Conservation (phyloP, 73 alveolate genomes). For the Strombidium stylifer region DNA sequence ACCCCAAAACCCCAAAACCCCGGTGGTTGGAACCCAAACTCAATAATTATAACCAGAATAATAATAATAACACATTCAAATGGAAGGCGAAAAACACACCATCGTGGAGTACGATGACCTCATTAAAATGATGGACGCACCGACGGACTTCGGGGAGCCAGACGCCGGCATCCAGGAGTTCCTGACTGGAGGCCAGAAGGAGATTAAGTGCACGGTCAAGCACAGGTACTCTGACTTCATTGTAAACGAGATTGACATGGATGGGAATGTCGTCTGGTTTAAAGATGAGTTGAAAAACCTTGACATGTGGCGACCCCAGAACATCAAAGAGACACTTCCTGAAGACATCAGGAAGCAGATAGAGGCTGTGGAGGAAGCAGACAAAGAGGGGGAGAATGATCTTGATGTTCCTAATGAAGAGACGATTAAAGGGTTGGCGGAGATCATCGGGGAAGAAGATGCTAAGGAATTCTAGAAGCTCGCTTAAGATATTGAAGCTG, state of each 20-base stretch:
- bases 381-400: background rate
- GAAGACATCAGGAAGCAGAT: constrained; percentile 57
- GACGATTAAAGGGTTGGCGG: constrained; percentile 7
- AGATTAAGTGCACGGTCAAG: constrained; percentile 78
- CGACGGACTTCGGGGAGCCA: background rate
- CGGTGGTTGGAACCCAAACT: too few species aligned
- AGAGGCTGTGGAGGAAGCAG: constrained; percentile 6
- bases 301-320: constrained; percentile 36
- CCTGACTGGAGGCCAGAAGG: constrained; percentile 17
- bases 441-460: constrained; percentile 53
- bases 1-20: too few species aligned
- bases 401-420: constrained; percentile 52
- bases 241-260: constrained; percentile 92
- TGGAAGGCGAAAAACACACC: too few species aligned
- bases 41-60: too few species aligned
- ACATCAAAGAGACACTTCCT: constrained; percentile 45
- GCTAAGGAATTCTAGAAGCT: constrained; percentile 40
- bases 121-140: background rate
- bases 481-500: constrained; percentile 56
- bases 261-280: constrained; percentile 79
- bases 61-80: too few species aligned
- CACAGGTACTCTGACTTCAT: constrained; percentile 94
- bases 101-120: too few species aligned
- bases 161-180: constrained; percentile 14
- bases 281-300: constrained; percentile 52